Evolutionary conservation across 2,329 filamentous ascomycete genomes (phyloP).

Genomic region (Botrytis hyacinthi): DNA sequence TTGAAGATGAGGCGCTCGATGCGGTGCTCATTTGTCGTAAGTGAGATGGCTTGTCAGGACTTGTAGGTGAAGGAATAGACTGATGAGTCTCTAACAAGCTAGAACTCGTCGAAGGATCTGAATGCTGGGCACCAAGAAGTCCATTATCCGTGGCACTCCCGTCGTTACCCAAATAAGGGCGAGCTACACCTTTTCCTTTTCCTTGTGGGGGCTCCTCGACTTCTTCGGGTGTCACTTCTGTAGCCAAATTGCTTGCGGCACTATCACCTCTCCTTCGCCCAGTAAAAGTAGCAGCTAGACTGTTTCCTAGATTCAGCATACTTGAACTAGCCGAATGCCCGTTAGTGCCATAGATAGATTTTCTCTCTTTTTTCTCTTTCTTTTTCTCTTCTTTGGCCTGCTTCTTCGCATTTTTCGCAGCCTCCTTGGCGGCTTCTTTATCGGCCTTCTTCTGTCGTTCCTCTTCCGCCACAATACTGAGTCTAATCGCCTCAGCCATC

Average conservation of each 20-base stretch:
- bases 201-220: slow-evolving; percentile 34
- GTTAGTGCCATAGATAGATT: slow-evolving; percentile 46
- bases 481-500: slow-evolving; percentile 93
- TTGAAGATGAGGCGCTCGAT: slow-evolving; percentile 78
- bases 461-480: slow-evolving; percentile 90
- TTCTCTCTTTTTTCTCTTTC: slow-evolving; percentile 55
- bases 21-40: slow-evolving; percentile 82
- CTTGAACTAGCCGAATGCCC: slow-evolving; percentile 59
- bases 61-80: slow-evolving; percentile 46
- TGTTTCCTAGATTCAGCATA: slow-evolving; percentile 53
- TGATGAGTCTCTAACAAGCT: slow-evolving; percentile 42
- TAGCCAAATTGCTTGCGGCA: slow-evolving; percentile 56
- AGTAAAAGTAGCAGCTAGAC: slow-evolving; percentile 27
- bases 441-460: slow-evolving; percentile 85
- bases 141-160: slow-evolving; percentile 24
- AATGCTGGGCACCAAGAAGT: slow-evolving; percentile 29
- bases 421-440: slow-evolving; percentile 73
- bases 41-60: slow-evolving; percentile 63
- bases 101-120: slow-evolving; percentile 28
- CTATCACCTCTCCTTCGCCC: slow-evolving; percentile 60
- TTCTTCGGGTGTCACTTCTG: slow-evolving; percentile 53
- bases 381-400: slow-evolving; percentile 83
- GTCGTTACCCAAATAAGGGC: slow-evolving; percentile 37
- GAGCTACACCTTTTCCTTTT: slow-evolving; percentile 72
- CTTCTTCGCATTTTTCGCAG: slow-evolving; percentile 79